Evolutionary conservation across 208 protist species (phyloP).

Genomic region (Trichomonas tenax): DNA sequence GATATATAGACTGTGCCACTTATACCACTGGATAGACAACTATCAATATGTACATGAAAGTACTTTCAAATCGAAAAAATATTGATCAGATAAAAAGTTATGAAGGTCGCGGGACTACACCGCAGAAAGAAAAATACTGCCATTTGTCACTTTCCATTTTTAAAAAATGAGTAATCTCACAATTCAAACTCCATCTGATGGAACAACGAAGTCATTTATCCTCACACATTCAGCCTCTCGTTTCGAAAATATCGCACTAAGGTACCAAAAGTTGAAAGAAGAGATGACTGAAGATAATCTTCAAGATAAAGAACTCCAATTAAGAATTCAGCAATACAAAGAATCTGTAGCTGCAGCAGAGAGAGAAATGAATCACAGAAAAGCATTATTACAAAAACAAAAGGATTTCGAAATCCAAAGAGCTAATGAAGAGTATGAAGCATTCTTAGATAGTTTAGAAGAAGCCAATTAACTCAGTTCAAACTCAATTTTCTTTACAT

Average conservation of each 20-base stretch:
- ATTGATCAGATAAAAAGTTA: no score
- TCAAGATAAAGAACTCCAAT: neutral
- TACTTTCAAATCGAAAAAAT: no score
- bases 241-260: neutral
- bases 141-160: neutral
- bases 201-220: neutral
- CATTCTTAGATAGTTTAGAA: neutral
- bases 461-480: no score
- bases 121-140: no score
- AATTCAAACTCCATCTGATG: neutral
- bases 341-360: neutral
- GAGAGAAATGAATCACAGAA: neutral
- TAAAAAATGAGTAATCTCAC: neutral
- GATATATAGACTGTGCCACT: no score
- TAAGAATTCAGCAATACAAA: neutral
- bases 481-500: no score
- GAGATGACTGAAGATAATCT: neutral
- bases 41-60: no score
- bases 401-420: neutral
- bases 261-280: neutral
- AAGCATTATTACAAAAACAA: neutral
- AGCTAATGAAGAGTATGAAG: neutral
- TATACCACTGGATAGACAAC: no score
- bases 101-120: no score
- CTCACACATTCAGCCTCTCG: neutral